phyloP scores from a whole-genome alignment of 495 filamentous ascomycete genomes.

The Bacidia rubella region DNA sequence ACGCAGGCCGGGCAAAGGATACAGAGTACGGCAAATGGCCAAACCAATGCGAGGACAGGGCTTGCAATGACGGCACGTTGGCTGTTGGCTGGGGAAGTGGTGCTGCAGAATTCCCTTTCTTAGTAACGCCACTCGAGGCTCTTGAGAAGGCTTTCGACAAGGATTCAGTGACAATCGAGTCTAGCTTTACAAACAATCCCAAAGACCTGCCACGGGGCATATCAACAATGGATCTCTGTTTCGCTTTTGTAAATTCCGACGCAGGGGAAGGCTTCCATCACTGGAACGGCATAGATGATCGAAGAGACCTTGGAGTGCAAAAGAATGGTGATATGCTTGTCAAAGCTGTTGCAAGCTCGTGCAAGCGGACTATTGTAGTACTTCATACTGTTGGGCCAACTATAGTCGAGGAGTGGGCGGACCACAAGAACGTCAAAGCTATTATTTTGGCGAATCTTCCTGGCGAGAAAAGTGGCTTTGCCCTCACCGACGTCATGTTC shows the following conservation, averaged over 20 bases:
- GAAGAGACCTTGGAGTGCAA: slow-evolving; percentile 67
- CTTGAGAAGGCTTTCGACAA: slow-evolving; percentile 46
- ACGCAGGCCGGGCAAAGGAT: slow-evolving; percentile 47
- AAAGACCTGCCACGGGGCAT: slow-evolving; percentile 27
- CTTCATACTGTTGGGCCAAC: slow-evolving; percentile 89
- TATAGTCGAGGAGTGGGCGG: slow-evolving; percentile 71
- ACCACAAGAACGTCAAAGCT: slow-evolving; percentile 63
- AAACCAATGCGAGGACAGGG: slow-evolving; percentile 64
- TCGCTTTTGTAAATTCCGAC: slow-evolving; percentile 50
- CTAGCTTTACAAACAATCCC: slow-evolving; percentile 44
- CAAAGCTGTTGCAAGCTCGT: slow-evolving; percentile 52
- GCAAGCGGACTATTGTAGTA: slow-evolving; percentile 64
- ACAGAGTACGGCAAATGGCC: slow-evolving; percentile 34
- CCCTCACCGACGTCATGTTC: slow-evolving; percentile 71
- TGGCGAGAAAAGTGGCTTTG: slow-evolving; percentile 80
- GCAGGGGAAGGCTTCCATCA: slow-evolving; percentile 52
- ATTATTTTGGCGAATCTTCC: slow-evolving; percentile 80
- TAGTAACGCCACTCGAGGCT: slow-evolving; percentile 57
- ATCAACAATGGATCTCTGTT: slow-evolving; percentile 48
- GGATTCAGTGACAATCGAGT: slow-evolving; percentile 43
- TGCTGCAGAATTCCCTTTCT: slow-evolving; percentile 73
- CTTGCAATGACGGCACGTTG: slow-evolving; percentile 73
- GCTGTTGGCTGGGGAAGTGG: slow-evolving; percentile 85
- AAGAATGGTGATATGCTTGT: slow-evolving; percentile 67
- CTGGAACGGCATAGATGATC: slow-evolving; percentile 59